Evolutionary conservation across 2,329 filamentous ascomycete species (phyloP), one percentile per base, ranked within the genome.

Genomic region (Phialophora verrucosa): DNA sequence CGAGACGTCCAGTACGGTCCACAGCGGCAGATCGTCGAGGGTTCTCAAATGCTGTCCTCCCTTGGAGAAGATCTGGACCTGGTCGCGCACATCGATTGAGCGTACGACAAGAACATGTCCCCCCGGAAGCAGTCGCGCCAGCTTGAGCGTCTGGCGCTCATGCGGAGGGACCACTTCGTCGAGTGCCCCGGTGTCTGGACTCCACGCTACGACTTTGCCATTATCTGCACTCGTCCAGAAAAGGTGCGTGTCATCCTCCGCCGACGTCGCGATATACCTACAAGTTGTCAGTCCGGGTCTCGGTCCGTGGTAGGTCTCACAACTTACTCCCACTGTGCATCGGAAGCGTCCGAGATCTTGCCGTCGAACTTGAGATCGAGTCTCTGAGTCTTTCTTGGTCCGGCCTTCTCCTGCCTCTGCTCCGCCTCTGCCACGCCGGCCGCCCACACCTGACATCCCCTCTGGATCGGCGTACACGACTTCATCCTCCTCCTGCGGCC

Each of bases 171-270:
- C 31, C n/a, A 64, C n/a, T 17, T 58, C 44, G 12, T 53, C n/a
- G 25, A 59, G 42, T 6, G 20, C 29, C 51, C 32, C 29, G 12
- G 25, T 44, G n/a, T 54, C 25, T 12, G 54, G 62, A 20, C 4
- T 51, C 12, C 49, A 59, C n/a, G 17, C 11, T 17, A 64, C 20
- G 3, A 64, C 62, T 53, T 64, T 64, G 20, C 62, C 62, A 44
- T 64, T 64, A 27, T 49, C 38, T 20, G 53, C 54, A 27, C 25
- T 51, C 12, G 62, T 64, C 62, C 62, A 64, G 62, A 64, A 64
- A 20, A 64, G 25, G 20, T 64, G 62, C 44, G 44, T 8, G 44
- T 49, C 0, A 8, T 35, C 32, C 32, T 35, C 2, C 10, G 32
- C 11, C 32, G 11, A 35, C 32, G 32, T 42, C 3, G 51, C 60